Evolutionary conservation across 108 stramenopile genomes (phyloP).

Genomic region (Schizochytrium sp.): DNA sequence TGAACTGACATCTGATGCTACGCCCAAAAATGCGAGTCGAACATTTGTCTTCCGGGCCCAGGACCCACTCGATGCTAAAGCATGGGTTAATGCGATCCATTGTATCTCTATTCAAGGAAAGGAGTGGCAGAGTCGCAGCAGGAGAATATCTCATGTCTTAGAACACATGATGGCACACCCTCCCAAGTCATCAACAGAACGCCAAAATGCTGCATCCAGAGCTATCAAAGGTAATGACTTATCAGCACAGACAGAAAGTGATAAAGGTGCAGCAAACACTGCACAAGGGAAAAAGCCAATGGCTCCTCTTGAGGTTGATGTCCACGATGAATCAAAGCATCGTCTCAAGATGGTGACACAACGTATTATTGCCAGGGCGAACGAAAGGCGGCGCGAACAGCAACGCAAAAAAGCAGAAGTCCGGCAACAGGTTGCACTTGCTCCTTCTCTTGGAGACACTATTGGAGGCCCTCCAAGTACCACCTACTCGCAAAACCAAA

Average conservation of each 20-base stretch:
- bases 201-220: not conserved
- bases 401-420: constrained; percentile 12
- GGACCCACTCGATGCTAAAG: not conserved
- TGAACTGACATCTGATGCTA: constrained; percentile 47
- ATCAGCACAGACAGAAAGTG: not conserved
- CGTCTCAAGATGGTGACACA: constrained; percentile 48
- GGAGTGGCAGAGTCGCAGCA: not conserved
- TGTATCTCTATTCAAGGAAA: not conserved
- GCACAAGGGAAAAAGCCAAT: not conserved
- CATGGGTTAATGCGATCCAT: constrained; percentile 17
- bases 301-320: not conserved
- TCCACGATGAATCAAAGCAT: constrained; percentile 34
- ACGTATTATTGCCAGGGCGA: constrained; percentile 50
- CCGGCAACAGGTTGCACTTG: not conserved
- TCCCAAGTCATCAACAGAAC: not conserved
- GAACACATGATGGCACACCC: not conserved
- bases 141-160: not conserved
- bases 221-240: no score
- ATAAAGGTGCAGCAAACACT: not conserved
- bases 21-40: not conserved
- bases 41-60: constrained; percentile 41
- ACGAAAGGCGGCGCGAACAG: constrained; percentile 27
- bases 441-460: not conserved
- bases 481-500: not conserved
- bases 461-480: not conserved